Evolutionary conservation across 495 filamentous ascomycete species (phyloP).

Genomic region (Penicillium canescens): DNA sequence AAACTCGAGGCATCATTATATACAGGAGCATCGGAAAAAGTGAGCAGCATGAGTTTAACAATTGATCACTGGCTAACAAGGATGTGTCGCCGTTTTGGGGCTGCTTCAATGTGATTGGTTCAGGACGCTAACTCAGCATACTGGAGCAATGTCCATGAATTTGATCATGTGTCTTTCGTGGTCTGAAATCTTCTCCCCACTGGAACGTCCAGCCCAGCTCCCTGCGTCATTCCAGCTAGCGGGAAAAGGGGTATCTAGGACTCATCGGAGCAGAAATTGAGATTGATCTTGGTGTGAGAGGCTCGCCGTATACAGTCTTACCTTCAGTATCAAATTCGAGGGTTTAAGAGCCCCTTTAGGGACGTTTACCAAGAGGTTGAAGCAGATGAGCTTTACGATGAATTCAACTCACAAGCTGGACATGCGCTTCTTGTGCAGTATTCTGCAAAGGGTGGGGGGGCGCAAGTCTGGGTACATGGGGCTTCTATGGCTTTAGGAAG

Average conservation of each 20-base stretch:
- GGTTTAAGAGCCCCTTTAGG: neutral
- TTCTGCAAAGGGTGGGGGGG: too few relatives aligned
- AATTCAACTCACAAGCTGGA: too few relatives aligned
- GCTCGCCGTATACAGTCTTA: constrained; percentile 1
- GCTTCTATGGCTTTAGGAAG: too few relatives aligned
- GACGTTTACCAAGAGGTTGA: constrained; percentile 3
- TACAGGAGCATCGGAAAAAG: constrained; percentile 6
- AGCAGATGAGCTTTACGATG: too few relatives aligned
- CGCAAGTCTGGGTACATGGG: too few relatives aligned
- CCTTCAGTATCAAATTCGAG: constrained; percentile 1
- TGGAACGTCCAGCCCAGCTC: constrained; percentile 1
- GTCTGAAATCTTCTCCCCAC: neutral
- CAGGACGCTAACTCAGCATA: too few relatives aligned
- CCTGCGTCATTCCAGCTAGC: constrained; percentile 2
- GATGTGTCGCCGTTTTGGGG: neutral
- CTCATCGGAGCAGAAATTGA: neutral
- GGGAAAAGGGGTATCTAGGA: constrained; percentile 2
- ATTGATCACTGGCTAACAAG: constrained; percentile 6
- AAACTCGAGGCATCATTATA: constrained; percentile 5
- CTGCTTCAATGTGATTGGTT: neutral
- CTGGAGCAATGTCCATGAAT: too few relatives aligned
- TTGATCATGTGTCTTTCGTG: neutral
- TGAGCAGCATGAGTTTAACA: constrained; percentile 4
- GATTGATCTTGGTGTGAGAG: neutral
- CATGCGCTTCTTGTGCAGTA: too few relatives aligned